These are phyloP conservation scores for Fragilariopsis cylindrus DNA, from an alignment of 108 stramenopile genomes.

Conservation along the genomic window DNA sequence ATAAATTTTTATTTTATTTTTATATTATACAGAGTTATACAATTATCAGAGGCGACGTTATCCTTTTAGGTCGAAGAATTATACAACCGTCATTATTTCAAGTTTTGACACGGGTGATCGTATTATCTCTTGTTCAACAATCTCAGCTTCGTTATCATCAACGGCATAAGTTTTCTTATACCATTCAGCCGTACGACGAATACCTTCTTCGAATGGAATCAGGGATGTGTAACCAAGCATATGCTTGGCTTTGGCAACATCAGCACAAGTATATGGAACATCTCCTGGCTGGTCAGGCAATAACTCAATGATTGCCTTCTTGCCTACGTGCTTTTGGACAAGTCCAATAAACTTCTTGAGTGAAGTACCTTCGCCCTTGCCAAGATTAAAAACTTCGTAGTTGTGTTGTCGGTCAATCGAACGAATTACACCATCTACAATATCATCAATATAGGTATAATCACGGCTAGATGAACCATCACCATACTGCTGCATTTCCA, in stretches of 20 bases:
- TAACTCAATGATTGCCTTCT: slow-evolving; percentile 70
- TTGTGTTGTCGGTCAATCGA: slow-evolving; percentile 83
- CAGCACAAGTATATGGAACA: slow-evolving; percentile 91
- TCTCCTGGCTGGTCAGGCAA: slow-evolving; percentile 94
- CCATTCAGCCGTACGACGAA: slow-evolving; percentile 80
- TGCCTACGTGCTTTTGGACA: slow-evolving; percentile 80
- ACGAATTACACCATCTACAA: slow-evolving; percentile 88
- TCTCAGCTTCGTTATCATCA: too few relatives aligned
- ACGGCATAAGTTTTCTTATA: slow-evolving; percentile 39
- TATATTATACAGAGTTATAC: too few relatives aligned
- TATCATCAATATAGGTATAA: slow-evolving; percentile 94
- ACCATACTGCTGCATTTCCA: slow-evolving; percentile 95
- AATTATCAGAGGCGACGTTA: too few relatives aligned
- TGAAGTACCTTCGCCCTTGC: slow-evolving; percentile 81
- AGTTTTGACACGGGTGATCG: too few relatives aligned
- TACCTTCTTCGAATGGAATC: slow-evolving; percentile 91
- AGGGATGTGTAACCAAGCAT: slow-evolving; percentile 84
- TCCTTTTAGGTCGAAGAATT: too few relatives aligned
- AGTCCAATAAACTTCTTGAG: slow-evolving; percentile 83
- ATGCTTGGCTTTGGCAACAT: slow-evolving; percentile 78
- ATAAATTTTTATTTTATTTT: too few relatives aligned
- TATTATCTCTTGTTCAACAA: too few relatives aligned
- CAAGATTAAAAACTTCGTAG: slow-evolving; percentile 92
- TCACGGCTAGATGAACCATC: slow-evolving; percentile 88
- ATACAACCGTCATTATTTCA: too few relatives aligned